A percentile compares a stretch with the other conserved stretches of the same genome.
Evolutionary conservation across 345 rosid genomes (phyloP).

Genomic region (Mallotus nudiflorus): DNA sequence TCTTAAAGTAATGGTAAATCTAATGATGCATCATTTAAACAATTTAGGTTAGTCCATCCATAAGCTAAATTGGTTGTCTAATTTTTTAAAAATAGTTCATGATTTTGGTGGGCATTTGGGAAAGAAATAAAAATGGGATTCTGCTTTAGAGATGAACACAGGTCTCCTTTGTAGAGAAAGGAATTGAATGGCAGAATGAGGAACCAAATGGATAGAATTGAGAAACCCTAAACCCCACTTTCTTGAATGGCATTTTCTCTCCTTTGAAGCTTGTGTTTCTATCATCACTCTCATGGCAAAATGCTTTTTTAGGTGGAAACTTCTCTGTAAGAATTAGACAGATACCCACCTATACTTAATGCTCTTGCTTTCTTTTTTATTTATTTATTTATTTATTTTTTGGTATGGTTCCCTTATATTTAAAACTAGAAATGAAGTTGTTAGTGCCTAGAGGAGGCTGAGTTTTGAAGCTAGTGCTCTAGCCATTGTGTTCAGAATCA

Average conservation of each 20-base stretch:
- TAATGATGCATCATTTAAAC: no score
- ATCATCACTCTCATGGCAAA: neutral
- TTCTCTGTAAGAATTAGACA: constrained; percentile 13
- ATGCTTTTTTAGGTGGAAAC: neutral
- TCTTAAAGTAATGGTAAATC: no score
- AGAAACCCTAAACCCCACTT: constrained; percentile 8
- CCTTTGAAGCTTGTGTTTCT: constrained; percentile 7
- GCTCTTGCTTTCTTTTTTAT: neutral
- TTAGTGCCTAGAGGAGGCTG: constrained; percentile 7
- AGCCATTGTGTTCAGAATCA: no score
- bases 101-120: no score
- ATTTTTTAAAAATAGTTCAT: no score
- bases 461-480: neutral
- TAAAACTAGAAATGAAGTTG: neutral
- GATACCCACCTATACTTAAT: constrained; percentile 24
- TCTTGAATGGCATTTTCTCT: constrained; percentile 13
- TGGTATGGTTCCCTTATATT: no score
- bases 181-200: neutral
- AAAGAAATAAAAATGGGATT: neutral
- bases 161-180: constrained; percentile 1
- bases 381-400: no score
- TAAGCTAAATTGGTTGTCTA: no score
- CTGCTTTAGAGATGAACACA: neutral
- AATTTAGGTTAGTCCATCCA: no score
- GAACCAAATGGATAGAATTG: constrained; percentile 1